phyloP scores from a whole-genome alignment of 129 eudicot genomes.

The Kitagawia praeruptora region DNA sequence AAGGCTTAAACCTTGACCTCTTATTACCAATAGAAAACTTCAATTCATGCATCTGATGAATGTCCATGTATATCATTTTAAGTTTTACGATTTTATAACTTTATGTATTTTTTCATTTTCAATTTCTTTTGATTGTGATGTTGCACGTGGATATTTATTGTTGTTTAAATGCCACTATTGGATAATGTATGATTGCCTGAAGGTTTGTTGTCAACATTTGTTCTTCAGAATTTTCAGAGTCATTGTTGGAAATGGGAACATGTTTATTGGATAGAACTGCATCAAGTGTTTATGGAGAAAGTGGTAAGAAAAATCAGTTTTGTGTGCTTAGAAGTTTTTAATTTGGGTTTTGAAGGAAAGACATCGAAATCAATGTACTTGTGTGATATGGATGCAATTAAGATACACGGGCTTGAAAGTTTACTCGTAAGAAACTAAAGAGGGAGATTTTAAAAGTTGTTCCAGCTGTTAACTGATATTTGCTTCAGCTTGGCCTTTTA shows the following conservation, averaged over 20 bases:
- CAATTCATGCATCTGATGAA: not conserved
- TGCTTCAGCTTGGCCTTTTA: not conserved
- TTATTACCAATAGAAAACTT: not conserved
- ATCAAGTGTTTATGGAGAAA: slow-evolving; percentile 53
- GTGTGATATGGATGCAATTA: not conserved
- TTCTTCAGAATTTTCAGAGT: slow-evolving; percentile 80
- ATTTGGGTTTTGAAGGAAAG: not conserved
- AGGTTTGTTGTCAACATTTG: not conserved
- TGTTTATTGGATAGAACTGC: slow-evolving; percentile 75
- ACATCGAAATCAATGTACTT: not conserved
- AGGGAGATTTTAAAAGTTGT: not conserved
- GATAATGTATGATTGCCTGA: not conserved
- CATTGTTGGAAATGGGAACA: slow-evolving; percentile 76
- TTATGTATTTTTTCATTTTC: not conserved
- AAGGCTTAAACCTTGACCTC: not conserved
- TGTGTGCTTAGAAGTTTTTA: slow-evolving; percentile 5
- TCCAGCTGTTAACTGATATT: not conserved
- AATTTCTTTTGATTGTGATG: not conserved
- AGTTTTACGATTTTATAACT: not conserved
- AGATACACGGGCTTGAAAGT: not conserved
- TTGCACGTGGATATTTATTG: not conserved
- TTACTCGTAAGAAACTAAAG: not conserved
- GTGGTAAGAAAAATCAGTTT: slow-evolving; percentile 43
- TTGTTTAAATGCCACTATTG: not conserved
- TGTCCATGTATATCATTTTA: not conserved